These are phyloP conservation scores for Hyphopichia homilentoma DNA, from an alignment of 805 yeast genomes.

Conservation along the genomic window DNA sequence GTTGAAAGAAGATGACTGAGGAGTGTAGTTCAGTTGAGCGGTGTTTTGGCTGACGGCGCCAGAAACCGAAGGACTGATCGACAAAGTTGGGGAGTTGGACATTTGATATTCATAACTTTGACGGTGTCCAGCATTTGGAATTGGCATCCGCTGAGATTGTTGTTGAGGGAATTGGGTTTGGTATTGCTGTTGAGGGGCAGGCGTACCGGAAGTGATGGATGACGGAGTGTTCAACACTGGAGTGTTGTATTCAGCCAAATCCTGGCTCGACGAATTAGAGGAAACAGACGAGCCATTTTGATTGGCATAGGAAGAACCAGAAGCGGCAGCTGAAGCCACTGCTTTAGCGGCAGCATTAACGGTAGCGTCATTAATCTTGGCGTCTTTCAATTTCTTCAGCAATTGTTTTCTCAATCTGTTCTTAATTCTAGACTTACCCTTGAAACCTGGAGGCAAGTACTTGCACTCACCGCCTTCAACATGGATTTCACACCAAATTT, in stretches of 20 bases:
- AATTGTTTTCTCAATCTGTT: constrained; percentile 39
- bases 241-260: constrained; percentile 10
- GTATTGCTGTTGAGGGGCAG: no score
- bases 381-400: constrained; percentile 13
- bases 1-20: background rate
- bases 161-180: no score
- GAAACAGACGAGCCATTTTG: constrained; percentile 8
- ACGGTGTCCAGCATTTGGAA: no score
- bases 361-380: constrained; percentile 1
- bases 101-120: constrained; percentile 6
- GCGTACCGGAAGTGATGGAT: constrained; percentile 8
- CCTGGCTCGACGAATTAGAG: constrained; percentile 8
- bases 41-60: constrained; percentile 3
- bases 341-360: constrained; percentile 2
- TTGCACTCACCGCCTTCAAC: constrained; percentile 48
- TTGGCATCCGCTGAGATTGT: no score
- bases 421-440: constrained; percentile 42
- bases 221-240: constrained; percentile 8
- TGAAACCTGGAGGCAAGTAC: constrained; percentile 39
- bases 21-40: background rate
- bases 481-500: constrained; percentile 51
- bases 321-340: background rate
- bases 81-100: constrained; percentile 9
- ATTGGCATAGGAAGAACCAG: no score
- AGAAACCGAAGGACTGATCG: constrained; percentile 6